These are phyloP conservation scores for Candida alai DNA, from an alignment of 805 yeast species.

Conservation along the genomic window DNA sequence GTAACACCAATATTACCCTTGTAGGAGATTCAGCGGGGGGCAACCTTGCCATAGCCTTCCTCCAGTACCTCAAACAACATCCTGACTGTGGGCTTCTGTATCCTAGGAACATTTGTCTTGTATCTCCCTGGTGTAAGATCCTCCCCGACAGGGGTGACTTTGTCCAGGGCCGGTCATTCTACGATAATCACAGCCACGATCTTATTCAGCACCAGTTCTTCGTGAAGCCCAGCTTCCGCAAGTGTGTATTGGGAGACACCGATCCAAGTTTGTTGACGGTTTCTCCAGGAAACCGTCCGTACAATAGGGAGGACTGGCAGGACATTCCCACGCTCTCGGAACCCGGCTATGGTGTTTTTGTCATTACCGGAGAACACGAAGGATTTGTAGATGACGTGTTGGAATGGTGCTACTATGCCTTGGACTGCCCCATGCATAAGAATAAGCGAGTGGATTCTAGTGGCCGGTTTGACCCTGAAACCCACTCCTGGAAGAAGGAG, in stretches of 20 bases:
- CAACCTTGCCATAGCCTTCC: slow-evolving; percentile 27
- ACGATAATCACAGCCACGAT: slow-evolving; percentile 23
- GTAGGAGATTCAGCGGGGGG: slow-evolving; percentile 46
- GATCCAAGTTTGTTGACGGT: slow-evolving; percentile 12
- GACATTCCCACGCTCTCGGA: slow-evolving; percentile 27
- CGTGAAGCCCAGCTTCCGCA: background rate
- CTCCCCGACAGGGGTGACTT: slow-evolving; percentile 17
- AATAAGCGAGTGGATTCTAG: slow-evolving; percentile 16
- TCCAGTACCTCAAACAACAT: slow-evolving; percentile 22
- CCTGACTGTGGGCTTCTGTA: too few species aligned
- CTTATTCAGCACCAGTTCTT: slow-evolving; percentile 15
- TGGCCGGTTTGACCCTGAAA: slow-evolving; percentile 13
- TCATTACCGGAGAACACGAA: slow-evolving; percentile 40
- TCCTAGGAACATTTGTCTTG: slow-evolving; percentile 26
- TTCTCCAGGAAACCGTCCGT: slow-evolving; percentile 25
- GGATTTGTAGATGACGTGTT: slow-evolving; percentile 37
- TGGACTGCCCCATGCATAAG: slow-evolving; percentile 23
- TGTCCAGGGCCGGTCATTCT: slow-evolving; percentile 28
- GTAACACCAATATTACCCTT: slow-evolving; percentile 25
- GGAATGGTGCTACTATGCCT: slow-evolving; percentile 31
- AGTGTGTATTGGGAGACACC: slow-evolving; percentile 11
- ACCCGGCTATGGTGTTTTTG: slow-evolving; percentile 22
- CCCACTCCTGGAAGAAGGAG: slow-evolving; percentile 14
- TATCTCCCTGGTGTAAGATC: slow-evolving; percentile 39
- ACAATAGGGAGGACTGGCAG: slow-evolving; percentile 26